phyloP scores from a whole-genome alignment of 2,329 filamentous ascomycete genomes.

The Paecilomyces sp. region DNA sequence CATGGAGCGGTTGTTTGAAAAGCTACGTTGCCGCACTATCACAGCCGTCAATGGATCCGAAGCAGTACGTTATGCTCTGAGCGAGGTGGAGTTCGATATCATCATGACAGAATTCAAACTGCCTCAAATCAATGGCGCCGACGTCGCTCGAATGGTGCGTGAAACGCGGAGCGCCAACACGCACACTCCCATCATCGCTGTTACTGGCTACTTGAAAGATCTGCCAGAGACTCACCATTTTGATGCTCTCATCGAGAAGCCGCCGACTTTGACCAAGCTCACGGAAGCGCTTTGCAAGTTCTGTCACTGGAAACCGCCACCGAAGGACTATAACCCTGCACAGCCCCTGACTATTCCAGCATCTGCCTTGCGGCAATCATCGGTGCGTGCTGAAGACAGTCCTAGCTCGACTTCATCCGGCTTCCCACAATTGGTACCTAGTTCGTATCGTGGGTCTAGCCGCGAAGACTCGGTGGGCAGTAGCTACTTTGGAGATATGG shows the following conservation, averaged over 20 bases:
- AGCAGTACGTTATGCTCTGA: conserved; percentile 86
- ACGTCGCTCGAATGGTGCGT: conserved; percentile 94
- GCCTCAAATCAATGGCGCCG: conserved; percentile 87
- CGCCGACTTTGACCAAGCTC: conserved; percentile 84
- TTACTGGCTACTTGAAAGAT: conserved; percentile 97
- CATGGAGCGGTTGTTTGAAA: conserved; percentile 97
- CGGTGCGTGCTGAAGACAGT: conserved; percentile 64
- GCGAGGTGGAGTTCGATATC: conserved; percentile 96
- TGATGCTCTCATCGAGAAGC: conserved; percentile 91
- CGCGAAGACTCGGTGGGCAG: conserved; percentile 77
- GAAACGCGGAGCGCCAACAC: conserved; percentile 94
- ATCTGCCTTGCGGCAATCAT: conserved; percentile 59
- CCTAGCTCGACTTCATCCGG: conserved; percentile 71
- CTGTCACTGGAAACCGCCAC: conserved; percentile 87
- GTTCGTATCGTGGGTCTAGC: conserved; percentile 71
- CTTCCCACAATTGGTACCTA: conserved; percentile 62
- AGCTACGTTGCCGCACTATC: conserved; percentile 88
- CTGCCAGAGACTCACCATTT: conserved; percentile 93
- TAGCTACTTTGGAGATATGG: conserved; percentile 79
- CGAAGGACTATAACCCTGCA: conserved; percentile 46
- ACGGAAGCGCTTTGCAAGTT: conserved; percentile 79
- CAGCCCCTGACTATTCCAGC: conserved; percentile 53
- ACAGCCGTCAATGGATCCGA: conserved; percentile 85
- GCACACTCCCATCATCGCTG: conserved; percentile 89
- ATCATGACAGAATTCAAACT: conserved; percentile 98